Percentiles rank a stretch among this genome's conserved stretches.
Conservation (phyloP, 2,329 filamentous ascomycete genomes). For the Pseudomassariella vexata region DNA sequence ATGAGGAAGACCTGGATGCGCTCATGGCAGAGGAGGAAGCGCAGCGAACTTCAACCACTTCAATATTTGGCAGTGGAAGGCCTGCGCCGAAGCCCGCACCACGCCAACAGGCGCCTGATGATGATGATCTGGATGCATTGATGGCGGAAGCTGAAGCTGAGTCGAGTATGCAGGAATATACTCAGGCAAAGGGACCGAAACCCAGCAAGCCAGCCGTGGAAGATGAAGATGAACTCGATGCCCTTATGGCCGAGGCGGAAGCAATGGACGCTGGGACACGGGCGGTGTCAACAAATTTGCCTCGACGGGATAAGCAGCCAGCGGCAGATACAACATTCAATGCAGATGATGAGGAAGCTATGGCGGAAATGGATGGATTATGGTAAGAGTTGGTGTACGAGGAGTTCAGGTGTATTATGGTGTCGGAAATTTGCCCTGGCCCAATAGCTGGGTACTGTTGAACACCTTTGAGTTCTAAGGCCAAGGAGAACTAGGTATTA, state of each 20-base stretch:
- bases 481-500: too few relatives aligned
- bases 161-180: too few relatives aligned
- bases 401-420: too few relatives aligned
- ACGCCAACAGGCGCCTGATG: slow-evolving; percentile 20
- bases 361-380: slow-evolving; percentile 57
- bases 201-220: slow-evolving; percentile 9
- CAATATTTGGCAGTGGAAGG: slow-evolving; percentile 15
- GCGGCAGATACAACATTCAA: slow-evolving; percentile 16
- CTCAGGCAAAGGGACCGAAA: too few relatives aligned
- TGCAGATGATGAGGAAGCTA: slow-evolving; percentile 61
- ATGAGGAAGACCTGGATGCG: slow-evolving; percentile 24
- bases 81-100: background rate
- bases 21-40: slow-evolving; percentile 16
- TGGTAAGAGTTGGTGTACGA: slow-evolving; percentile 35
- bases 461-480: too few relatives aligned
- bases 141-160: slow-evolving; percentile 42
- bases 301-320: too few relatives aligned
- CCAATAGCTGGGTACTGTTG: too few relatives aligned
- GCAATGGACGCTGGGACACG: slow-evolving; percentile 13
- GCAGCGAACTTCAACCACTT: slow-evolving; percentile 5
- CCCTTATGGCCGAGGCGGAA: slow-evolving; percentile 32
- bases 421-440: too few relatives aligned
- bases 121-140: slow-evolving; percentile 44
- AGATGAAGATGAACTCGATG: slow-evolving; percentile 38
- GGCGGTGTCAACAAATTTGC: slow-evolving; percentile 11